phyloP scores from a whole-genome alignment of 2,329 filamentous ascomycete genomes.

The Lojkania enalia region DNA sequence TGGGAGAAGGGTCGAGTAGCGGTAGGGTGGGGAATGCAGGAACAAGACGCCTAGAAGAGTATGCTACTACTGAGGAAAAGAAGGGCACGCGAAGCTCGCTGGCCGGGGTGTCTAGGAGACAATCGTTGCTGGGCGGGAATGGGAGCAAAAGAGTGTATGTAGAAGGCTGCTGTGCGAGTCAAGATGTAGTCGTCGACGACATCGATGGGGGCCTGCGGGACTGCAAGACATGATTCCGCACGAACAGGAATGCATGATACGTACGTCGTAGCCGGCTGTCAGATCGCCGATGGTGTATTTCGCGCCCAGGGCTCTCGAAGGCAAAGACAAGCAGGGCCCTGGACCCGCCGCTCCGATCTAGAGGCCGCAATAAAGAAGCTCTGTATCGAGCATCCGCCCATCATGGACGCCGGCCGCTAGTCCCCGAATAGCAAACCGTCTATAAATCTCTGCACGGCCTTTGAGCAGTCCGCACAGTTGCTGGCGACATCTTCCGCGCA shows the following conservation, averaged over 20 bases:
- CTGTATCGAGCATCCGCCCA: slow-evolving; percentile 11
- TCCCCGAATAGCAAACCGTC: too few relatives aligned
- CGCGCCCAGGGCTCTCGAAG: slow-evolving; percentile 8
- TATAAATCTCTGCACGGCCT: too few relatives aligned
- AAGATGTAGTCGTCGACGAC: slow-evolving; percentile 14
- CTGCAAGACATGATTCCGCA: slow-evolving; percentile 14
- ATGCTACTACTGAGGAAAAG: slow-evolving; percentile 2
- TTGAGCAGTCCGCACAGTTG: too few relatives aligned
- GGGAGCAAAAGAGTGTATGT: slow-evolving; percentile 1
- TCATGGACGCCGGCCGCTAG: slow-evolving; percentile 10
- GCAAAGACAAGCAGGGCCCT: slow-evolving; percentile 6
- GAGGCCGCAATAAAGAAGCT: slow-evolving; percentile 5
- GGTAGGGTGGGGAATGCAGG: slow-evolving; percentile 15
- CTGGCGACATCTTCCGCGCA: too few relatives aligned
- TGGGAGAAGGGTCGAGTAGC: slow-evolving; percentile 10
- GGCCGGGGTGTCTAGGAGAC: neutral
- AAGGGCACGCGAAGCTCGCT: neutral
- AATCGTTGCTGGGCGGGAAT: neutral
- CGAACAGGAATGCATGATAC: slow-evolving; percentile 21
- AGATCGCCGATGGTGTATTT: slow-evolving; percentile 20
- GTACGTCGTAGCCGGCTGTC: slow-evolving; percentile 5
- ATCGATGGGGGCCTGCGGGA: slow-evolving; percentile 7
- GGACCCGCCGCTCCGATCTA: slow-evolving; percentile 7
- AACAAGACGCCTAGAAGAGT: slow-evolving; percentile 9
- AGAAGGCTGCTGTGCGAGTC: neutral